These are phyloP conservation scores for Yamadazyma akitaensis DNA, from an alignment of 805 yeast species.

Conservation along the genomic window DNA sequence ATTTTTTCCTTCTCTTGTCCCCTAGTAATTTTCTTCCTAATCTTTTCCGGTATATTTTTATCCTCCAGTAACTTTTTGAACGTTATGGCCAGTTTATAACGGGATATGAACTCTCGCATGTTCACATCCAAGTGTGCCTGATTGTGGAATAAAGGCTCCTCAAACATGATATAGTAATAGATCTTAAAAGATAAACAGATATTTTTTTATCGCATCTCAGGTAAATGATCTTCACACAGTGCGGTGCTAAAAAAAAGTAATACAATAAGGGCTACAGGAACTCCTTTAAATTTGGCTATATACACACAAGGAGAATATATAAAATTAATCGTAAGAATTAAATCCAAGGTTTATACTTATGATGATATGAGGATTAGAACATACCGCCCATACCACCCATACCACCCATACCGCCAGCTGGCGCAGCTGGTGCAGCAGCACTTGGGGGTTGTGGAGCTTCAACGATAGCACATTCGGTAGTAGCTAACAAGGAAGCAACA, in stretches of 20 bases:
- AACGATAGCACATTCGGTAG: slow-evolving; percentile 97
- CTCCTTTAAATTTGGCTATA: slow-evolving; percentile 6
- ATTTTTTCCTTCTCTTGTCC: background rate
- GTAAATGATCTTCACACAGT: slow-evolving; percentile 7
- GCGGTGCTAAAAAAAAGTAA: background rate
- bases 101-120: background rate
- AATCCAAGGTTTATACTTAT: background rate
- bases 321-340: background rate
- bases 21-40: slow-evolving; percentile 1
- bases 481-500: slow-evolving; percentile 94
- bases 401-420: slow-evolving; percentile 44
- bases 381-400: slow-evolving; percentile 31
- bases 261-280: no score
- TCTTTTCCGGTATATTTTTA: background rate
- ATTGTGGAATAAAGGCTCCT: slow-evolving; percentile 1
- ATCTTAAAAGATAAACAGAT: background rate
- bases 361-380: slow-evolving; percentile 9
- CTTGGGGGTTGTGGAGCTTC: slow-evolving; percentile 85
- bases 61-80: background rate
- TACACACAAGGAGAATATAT: slow-evolving; percentile 7
- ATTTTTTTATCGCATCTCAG: slow-evolving; percentile 9
- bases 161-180: slow-evolving; percentile 4
- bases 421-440: slow-evolving; percentile 48
- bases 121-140: background rate
- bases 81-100: slow-evolving; percentile 1